Base-by-base conservation (phyloP, 805 yeast species). In the Lipomyces sp. region DNA sequence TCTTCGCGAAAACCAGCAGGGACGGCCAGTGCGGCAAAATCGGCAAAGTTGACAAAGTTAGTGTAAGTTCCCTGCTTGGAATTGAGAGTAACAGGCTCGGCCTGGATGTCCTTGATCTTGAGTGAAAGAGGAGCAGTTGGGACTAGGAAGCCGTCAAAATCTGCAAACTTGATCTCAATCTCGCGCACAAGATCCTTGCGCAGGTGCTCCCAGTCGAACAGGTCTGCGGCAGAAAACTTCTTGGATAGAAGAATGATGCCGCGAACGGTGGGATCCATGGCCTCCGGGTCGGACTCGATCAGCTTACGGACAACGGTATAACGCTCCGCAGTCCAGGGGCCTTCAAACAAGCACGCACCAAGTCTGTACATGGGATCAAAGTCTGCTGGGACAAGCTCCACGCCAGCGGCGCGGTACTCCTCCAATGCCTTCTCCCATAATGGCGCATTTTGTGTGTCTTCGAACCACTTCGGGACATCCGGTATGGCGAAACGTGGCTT, bases 281-380 rank as follows among this genome's bases (percentile, higher is more conserved):
- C 75, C 31, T 77, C 75, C 11, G 60, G 54, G 35, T 49, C 28
- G 63, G 81, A 77, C 6, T 84, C 74, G 22, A 79, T 79, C 49
- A 86, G 75, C 39, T 84, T 86, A 61, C 80, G 78, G 33, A 82
- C 79, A 21, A 96, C 96, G 56, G 87, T 82, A 70, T 81, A 89
- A 61, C 98, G 80, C 72, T 91, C 98, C 26, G 95, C 87, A 10
- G 93, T 98, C 98, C 98, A 91, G 16, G 98, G 86, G 51, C 98
- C 98, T 64, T 91, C 96, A 66, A 91, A 91, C 29, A 91, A 76
- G 64, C 91, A 85, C 61, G 79, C 79, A 21, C 98, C 98, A 50
- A 91, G 74, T 26, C 84, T 84, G 53, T 86, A 73, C 43, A 91
- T 73, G 3, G 89, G 86, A 18, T 82, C 68, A 65, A 90, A 89